phyloP scores from a whole-genome alignment of 108 stramenopile genomes.

The Nannochloropsis oceanica region DNA sequence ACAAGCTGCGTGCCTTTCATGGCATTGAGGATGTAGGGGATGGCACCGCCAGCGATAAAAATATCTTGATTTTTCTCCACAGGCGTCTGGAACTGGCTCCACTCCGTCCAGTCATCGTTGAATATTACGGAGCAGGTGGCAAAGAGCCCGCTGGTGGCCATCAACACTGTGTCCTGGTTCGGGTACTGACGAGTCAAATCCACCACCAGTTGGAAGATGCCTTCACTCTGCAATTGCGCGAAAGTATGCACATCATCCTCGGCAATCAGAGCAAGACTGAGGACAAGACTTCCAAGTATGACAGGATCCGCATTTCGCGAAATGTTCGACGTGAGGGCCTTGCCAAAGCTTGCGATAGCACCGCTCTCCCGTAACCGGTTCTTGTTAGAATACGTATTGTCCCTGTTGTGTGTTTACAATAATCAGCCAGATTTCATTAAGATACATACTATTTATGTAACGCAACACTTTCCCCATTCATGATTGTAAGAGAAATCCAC shows the following conservation, averaged over 20 bases:
- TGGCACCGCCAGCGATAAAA: neutral
- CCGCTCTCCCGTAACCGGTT: neutral
- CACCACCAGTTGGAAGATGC: neutral
- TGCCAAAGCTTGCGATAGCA: neutral
- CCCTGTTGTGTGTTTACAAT: neutral
- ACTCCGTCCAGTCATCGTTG: neutral
- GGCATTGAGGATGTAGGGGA: neutral
- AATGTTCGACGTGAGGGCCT: neutral
- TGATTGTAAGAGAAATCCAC: neutral
- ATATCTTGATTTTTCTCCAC: neutral
- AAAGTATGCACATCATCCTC: neutral
- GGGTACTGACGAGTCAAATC: neutral
- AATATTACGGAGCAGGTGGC: neutral
- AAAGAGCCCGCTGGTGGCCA: neutral
- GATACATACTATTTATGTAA: too few species aligned
- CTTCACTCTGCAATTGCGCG: neutral
- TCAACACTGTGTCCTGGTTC: neutral
- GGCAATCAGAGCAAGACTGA: neutral
- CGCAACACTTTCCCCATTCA: too few species aligned
- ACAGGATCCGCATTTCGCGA: neutral
- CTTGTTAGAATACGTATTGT: neutral
- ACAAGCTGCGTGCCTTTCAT: neutral
- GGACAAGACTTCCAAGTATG: neutral
- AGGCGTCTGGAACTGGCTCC: neutral
- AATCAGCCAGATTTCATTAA: too few species aligned